phyloP scores from a whole-genome alignment of 2,329 filamentous ascomycete species.

The Chalara sp. region DNA sequence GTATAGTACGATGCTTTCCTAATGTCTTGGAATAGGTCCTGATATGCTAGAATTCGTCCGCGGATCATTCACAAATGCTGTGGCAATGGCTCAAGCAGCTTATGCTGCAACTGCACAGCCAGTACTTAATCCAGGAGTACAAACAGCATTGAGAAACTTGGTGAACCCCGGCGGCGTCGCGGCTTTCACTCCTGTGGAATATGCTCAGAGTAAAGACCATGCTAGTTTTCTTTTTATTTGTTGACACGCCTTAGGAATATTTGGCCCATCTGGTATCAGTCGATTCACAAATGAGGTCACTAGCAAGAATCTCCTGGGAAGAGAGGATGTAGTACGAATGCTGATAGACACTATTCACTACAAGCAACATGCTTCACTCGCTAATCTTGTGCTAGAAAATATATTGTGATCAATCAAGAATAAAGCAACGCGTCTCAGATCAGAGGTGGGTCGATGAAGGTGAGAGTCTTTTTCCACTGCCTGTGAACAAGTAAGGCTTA shows the following conservation, averaged over 20 bases:
- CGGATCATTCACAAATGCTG: neutral
- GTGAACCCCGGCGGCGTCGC: neutral
- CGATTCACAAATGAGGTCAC: neutral
- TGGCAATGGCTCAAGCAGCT: neutral
- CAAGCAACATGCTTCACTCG: neutral
- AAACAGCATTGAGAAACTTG: neutral
- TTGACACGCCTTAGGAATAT: neutral
- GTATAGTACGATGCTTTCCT: neutral
- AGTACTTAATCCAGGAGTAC: neutral
- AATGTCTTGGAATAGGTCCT: neutral
- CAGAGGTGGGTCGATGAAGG: neutral
- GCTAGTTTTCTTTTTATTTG: neutral
- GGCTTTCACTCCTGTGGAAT: neutral
- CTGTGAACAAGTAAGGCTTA: neutral
- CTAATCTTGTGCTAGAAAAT: neutral
- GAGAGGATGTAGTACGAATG: neutral
- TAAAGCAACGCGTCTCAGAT: neutral
- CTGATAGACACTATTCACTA: neutral
- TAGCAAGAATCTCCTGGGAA: neutral
- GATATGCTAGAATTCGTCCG: neutral
- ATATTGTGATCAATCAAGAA: neutral
- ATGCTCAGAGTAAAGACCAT: neutral
- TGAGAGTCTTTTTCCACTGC: neutral
- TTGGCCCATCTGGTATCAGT: neutral
- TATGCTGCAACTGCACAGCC: neutral